These are phyloP conservation scores for Calonectria hongkongensis DNA, from an alignment of 2,329 filamentous ascomycete genomes.

Conservation along the genomic window DNA sequence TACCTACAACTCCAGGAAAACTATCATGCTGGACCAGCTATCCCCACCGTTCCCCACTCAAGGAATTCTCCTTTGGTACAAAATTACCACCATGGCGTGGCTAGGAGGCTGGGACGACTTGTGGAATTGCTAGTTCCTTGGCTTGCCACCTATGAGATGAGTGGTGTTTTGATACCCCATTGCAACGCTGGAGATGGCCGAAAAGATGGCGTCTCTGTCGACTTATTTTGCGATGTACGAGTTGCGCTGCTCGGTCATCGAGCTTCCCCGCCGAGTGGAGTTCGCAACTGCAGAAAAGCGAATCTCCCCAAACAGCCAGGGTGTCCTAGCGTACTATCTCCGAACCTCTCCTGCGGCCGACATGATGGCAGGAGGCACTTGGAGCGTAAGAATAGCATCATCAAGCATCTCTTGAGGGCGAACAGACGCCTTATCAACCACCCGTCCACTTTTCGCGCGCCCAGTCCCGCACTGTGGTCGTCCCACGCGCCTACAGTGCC, in stretches of 20 bases:
- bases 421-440: constrained; percentile 42
- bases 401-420: constrained; percentile 26
- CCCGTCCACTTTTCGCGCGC: constrained; percentile 24
- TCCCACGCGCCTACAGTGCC: constrained; percentile 31
- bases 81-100: constrained; percentile 29
- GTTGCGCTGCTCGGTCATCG: constrained; percentile 23
- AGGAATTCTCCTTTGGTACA: constrained; percentile 12
- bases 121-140: constrained; percentile 3
- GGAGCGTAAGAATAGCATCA: constrained; percentile 37
- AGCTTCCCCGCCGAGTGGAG: constrained; percentile 28
- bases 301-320: neutral
- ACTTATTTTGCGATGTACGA: constrained; percentile 9
- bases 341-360: constrained; percentile 30
- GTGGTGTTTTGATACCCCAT: constrained; percentile 21
- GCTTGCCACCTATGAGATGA: constrained; percentile 12
- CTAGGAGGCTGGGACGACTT: constrained; percentile 12
- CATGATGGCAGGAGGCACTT: constrained; percentile 21
- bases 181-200: constrained; percentile 26
- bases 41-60: constrained; percentile 11
- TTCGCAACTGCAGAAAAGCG: constrained; percentile 13
- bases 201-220: constrained; percentile 24
- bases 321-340: constrained; percentile 27
- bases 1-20: constrained; percentile 4
- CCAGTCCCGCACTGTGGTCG: constrained; percentile 31
- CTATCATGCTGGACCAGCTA: neutral